A percentile compares a stretch with the other conserved stretches of the same genome.
Conservation (phyloP, 805 yeast species). For the Metschnikowia drakensbergensis region DNA sequence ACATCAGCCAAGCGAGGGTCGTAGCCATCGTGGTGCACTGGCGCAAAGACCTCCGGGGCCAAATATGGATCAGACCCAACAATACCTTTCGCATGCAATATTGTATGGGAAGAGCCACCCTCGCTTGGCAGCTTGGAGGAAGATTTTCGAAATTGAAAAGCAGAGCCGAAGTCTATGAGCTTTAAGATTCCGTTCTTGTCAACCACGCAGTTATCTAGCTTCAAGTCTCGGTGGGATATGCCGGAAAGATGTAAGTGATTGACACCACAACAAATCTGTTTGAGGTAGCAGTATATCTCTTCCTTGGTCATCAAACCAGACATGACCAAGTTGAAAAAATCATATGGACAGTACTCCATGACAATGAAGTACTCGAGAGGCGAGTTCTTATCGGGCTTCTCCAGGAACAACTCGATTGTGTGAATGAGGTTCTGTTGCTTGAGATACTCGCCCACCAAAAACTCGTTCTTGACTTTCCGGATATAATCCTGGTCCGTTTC, state of each 20-base stretch:
- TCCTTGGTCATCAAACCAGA: conserved; percentile 67
- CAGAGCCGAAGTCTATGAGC: conserved; percentile 90
- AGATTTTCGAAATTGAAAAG: conserved; percentile 74
- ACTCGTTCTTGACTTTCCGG: conserved; percentile 78
- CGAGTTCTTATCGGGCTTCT: conserved; percentile 21
- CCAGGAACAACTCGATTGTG: conserved; percentile 76
- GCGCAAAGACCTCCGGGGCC: conserved; percentile 81
- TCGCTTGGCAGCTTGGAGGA: conserved; percentile 1
- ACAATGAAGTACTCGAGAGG: conserved; percentile 54
- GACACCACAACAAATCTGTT: conserved; percentile 75
- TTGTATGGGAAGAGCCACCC: conserved; percentile 46
- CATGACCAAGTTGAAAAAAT: conserved; percentile 92
- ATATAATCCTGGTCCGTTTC: conserved; percentile 69
- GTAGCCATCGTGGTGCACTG: conserved; percentile 41
- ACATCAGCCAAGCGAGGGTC: conserved; percentile 88
- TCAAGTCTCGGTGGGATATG: conserved; percentile 88
- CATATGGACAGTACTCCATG: conserved; percentile 92
- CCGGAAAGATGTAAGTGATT: conserved; percentile 75
- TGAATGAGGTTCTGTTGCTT: conserved; percentile 73
- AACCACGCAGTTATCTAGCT: conserved; percentile 91
- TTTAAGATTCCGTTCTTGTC: conserved; percentile 70
- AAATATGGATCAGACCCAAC: conserved; percentile 96
- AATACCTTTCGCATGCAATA: conserved; percentile 67
- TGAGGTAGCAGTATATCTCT: conserved; percentile 78
- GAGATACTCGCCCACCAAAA: conserved; percentile 71